Conservation (phyloP, 2,329 filamentous ascomycete species). For the Rhynchosporium agropyri region DNA sequence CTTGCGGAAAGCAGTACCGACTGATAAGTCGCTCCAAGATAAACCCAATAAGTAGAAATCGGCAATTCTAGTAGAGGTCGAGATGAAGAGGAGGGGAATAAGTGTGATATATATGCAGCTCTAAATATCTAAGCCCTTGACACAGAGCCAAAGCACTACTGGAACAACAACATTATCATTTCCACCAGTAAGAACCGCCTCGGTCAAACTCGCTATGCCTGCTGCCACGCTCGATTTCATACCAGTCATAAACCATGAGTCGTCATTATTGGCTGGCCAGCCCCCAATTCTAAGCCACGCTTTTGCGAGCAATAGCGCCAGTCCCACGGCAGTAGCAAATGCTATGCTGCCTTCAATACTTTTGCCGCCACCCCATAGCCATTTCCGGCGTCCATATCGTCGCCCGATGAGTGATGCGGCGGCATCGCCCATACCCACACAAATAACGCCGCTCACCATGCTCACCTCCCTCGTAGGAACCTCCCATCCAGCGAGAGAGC, state of each 20-base stretch:
- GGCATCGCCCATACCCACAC: conserved; percentile 93
- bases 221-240: conserved; percentile 76
- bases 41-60: too few species aligned
- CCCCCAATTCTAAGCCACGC: conserved; percentile 76
- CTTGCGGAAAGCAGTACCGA: too few species aligned
- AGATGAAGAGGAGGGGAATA: not conserved
- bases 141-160: conserved; percentile 87
- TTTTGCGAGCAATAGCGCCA: conserved; percentile 71
- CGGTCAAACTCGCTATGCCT: conserved; percentile 81
- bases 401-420: conserved; percentile 89
- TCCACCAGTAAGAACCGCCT: conserved; percentile 92
- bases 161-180: conserved; percentile 99
- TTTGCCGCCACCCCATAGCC: conserved; percentile 97
- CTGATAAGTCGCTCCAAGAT: too few species aligned
- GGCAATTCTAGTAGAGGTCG: too few species aligned
- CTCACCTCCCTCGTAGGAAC: conserved; percentile 73
- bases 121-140: conserved; percentile 63
- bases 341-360: conserved; percentile 85
- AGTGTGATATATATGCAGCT: conserved; percentile 19
- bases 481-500: conserved; percentile 73
- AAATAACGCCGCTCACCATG: conserved; percentile 91
- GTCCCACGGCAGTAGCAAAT: conserved; percentile 78
- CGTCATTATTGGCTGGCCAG: conserved; percentile 78
- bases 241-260: conserved; percentile 68
- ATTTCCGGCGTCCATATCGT: conserved; percentile 83